Conservation (phyloP, 257 asterid genomes). For the Salvia miltiorrhiza region DNA sequence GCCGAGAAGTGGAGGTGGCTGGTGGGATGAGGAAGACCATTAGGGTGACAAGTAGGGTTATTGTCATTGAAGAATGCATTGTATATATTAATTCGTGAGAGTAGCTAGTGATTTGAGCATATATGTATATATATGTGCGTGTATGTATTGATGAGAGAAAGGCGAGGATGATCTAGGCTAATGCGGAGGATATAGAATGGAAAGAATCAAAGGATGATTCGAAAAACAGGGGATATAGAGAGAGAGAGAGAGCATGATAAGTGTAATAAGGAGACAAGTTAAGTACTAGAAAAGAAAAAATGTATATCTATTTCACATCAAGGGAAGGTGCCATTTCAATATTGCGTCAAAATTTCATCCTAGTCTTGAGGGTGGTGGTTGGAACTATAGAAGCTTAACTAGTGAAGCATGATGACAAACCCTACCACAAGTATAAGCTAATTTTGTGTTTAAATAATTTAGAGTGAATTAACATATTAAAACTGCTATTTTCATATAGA, state of each 20-base stretch:
- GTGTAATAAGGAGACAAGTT: neutral
- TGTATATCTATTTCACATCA: slow-evolving; percentile 4
- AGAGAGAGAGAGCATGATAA: slow-evolving; percentile 10
- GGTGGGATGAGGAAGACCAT: slow-evolving; percentile 29
- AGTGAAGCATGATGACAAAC: neutral
- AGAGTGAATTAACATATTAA: too few species aligned
- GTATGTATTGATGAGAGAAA: neutral
- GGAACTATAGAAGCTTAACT: slow-evolving; percentile 5
- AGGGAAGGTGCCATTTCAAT: slow-evolving; percentile 26
- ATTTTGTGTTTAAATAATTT: neutral
- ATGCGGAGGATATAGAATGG: neutral
- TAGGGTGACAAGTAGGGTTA: slow-evolving; percentile 13
- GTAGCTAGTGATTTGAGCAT: neutral
- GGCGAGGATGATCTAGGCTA: neutral
- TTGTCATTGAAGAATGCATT: slow-evolving; percentile 17
- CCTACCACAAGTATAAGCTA: neutral
- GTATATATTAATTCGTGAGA: neutral
- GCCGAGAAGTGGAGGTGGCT: slow-evolving; percentile 40
- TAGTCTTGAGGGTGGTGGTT: slow-evolving; percentile 27
- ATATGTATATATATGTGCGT: neutral
- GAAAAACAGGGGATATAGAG: neutral
- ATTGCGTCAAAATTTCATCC: slow-evolving; percentile 19
- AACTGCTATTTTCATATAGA: too few species aligned
- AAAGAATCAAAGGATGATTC: slow-evolving; percentile 3
- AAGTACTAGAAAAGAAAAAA: slow-evolving; percentile 6